Base-by-base conservation (phyloP, 2,329 filamentous ascomycete species). In the Diaporthe batatas region DNA sequence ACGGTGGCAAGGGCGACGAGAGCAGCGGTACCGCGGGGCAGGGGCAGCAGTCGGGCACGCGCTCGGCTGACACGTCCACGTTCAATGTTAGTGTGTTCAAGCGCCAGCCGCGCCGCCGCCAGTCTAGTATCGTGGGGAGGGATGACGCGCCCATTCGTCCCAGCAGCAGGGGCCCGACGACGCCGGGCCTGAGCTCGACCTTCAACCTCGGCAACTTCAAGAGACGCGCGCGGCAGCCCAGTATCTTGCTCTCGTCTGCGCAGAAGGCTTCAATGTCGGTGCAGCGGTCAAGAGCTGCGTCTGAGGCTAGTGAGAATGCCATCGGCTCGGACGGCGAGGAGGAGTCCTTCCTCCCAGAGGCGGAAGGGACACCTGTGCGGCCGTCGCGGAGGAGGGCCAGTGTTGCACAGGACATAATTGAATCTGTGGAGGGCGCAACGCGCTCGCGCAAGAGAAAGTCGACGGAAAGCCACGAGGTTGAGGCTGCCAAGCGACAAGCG, bases 201-300 rank as follows among this genome's bases (percentile, higher is more conserved):
- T 84, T 89, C 76, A 91, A 88, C 72, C 85, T 91, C 67, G 89
- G 88, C 18, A 81, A 85, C 6, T 92, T 92, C 79, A 87, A 85
- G 78, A 83, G 89, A 51, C 85, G 90, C 57, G 84, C 84, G 23
- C 84, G 90, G 58, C 89, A 92, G 78, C 89, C 89, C 2, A 92
- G 90, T 79, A 91, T 92, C 70, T 79, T 92, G 54, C 87, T 88
- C 6, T 87, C 72, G 6, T 73, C 87, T 0, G 83, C 83, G 3
- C 85, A 86, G 74, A 88, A 84, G 75, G 78, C 80, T 3, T 79
- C 76, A 18, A 65, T 74, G 12, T 73, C 72, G 16, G 67, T 77
- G 53, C 76, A 78, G 12, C 71, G 70, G 54, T 79, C 78, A 18
- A 65, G 70, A 53, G 59, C 75, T 36, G 74, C 77, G 14, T 76